phyloP scores from a whole-genome alignment of 768 basidiomycete species.

The Tulasnella sp. region DNA sequence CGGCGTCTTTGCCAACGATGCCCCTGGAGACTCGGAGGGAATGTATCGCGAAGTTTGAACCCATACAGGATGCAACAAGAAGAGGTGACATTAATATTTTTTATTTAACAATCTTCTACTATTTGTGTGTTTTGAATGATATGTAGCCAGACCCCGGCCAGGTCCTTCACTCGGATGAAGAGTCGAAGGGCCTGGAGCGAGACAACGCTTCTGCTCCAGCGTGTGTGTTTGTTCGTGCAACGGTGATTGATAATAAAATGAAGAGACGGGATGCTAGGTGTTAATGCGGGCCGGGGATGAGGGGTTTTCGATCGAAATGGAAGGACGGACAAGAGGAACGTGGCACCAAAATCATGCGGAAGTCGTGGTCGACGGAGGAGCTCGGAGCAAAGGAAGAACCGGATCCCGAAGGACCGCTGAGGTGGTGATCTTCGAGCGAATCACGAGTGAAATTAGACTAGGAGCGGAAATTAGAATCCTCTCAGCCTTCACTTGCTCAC shows the following conservation, averaged over 20 bases:
- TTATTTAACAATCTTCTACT: too few species aligned
- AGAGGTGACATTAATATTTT: not conserved
- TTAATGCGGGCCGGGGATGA: not conserved
- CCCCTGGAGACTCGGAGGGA: not conserved
- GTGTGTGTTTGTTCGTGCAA: not conserved
- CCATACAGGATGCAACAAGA: not conserved
- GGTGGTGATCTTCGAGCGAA: not conserved
- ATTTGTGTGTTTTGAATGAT: too few species aligned
- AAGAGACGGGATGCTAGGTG: not conserved
- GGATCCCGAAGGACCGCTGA: not conserved
- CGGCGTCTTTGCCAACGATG: not conserved
- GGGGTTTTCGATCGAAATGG: not conserved
- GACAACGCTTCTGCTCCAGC: too few species aligned
- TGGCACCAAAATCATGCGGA: too few species aligned
- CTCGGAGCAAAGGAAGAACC: not conserved
- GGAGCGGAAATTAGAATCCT: not conserved
- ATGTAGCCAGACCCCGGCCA: too few species aligned
- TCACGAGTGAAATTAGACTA: not conserved
- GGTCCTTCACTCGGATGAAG: too few species aligned
- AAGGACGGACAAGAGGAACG: not conserved
- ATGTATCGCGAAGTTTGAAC: too few species aligned
- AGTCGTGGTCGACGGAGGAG: too few species aligned
- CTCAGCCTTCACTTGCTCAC: not conserved
- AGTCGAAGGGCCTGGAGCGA: too few species aligned
- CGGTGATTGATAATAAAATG: not conserved